Evolutionary conservation across 768 basidiomycete species (phyloP), one percentile per base, ranked within the genome.

Genomic region (Tricholoma sp.): DNA sequence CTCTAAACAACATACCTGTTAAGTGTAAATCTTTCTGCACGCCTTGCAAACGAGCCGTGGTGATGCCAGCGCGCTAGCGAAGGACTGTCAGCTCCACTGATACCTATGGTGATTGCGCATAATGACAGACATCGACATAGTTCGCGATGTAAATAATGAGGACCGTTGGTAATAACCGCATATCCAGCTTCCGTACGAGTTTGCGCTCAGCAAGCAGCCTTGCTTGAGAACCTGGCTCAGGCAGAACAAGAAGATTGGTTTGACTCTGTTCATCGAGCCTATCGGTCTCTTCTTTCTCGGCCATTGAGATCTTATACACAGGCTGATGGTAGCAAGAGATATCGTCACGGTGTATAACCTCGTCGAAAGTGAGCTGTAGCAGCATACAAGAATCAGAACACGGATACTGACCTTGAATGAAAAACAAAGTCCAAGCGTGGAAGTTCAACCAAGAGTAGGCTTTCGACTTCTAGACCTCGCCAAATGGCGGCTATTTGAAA

Each of bases 71-170:
- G n/a, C 80, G 72, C 80, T 82, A 47, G 13, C 53, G 34, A 11
- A 28, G 44, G 1, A 44, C 11, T 15, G 8, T 52, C 36, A 52
- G n/a, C 44, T 17, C 5, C 41, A 8, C 29, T 11, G 44, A 37
- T 29, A 39, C n/a, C 29, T 7, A 17, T 48, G 4, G 3, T 18
- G 10, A 39, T 24, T 18, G 34, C 6, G 31, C 12, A 11, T 51
- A 31, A 36, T 11, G 6, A 65, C 73, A 58, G 57, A 86, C 85
- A 65, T 86, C 84, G 57, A 87, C 84, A 60, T 83, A 85, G 60
- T 86, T 87, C 81, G 86, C 80, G 57, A 87, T 76, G 60, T 71
- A 85, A 33, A 86, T 82, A 52, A 84, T 52, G 17, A 83, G 70
- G 37, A 87, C 77, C 0, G 80, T 80, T 0, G 82, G 82, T 48